phyloP scores from a whole-genome alignment of 805 yeast genomes.

The Saccharomycopsis babjevae region DNA sequence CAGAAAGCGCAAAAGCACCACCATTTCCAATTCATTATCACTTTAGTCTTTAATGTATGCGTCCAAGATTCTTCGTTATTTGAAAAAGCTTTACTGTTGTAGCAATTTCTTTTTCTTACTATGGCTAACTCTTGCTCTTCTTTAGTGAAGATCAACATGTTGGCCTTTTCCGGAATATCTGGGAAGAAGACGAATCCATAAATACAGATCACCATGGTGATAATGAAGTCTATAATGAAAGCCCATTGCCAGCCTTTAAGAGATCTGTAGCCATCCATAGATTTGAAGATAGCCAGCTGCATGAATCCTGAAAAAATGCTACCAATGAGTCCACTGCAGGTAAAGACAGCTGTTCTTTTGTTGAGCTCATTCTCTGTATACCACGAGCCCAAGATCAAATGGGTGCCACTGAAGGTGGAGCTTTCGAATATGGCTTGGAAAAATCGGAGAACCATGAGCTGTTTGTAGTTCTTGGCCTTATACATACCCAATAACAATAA shows the following conservation, averaged over 20 bases:
- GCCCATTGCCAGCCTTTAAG: conserved; percentile 59
- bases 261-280: conserved; percentile 37
- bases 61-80: conserved; percentile 24
- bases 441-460: conserved; percentile 47
- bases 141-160: conserved; percentile 27
- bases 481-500: conserved; percentile 41
- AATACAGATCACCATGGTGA: conserved; percentile 47
- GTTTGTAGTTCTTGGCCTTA: conserved; percentile 36
- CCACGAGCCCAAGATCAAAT: conserved; percentile 45
- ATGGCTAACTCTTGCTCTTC: conserved; percentile 34
- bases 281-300: conserved; percentile 43
- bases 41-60: conserved; percentile 24
- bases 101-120: conserved; percentile 32
- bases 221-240: conserved; percentile 49
- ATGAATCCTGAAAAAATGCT: conserved; percentile 45
- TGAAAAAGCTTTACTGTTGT: conserved; percentile 22
- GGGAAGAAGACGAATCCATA: conserved; percentile 36
- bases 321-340: conserved; percentile 44
- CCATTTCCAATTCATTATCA: conserved; percentile 46
- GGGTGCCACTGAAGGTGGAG: conserved; percentile 46
- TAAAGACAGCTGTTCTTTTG: conserved; percentile 43
- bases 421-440: conserved; percentile 54
- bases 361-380: conserved; percentile 39
- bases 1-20: conserved; percentile 43
- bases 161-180: conserved; percentile 14